These are phyloP conservation scores for Fennellomyces sp. DNA, from an alignment of 371 early-diverging fungal species.

Conservation along the genomic window DNA sequence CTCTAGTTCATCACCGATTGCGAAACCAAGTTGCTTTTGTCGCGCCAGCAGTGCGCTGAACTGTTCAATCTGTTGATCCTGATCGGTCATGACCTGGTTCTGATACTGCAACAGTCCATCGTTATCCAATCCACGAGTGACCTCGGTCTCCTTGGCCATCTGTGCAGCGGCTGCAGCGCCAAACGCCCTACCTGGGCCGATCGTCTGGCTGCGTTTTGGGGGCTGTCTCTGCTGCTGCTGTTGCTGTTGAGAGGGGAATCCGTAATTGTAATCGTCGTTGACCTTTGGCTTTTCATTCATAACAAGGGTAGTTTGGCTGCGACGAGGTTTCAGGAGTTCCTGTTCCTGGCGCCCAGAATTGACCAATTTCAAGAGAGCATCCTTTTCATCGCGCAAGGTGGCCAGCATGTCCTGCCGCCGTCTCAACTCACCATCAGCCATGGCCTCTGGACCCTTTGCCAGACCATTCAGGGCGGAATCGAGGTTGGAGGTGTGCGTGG, in stretches of 20 bases:
- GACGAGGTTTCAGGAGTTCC: constrained; percentile 16
- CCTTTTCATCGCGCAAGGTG: constrained; percentile 67
- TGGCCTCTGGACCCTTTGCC: constrained; percentile 39
- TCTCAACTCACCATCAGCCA: constrained; percentile 70
- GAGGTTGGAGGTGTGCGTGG: constrained; percentile 51
- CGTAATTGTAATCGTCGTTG: constrained; percentile 13
- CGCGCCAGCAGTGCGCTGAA: constrained; percentile 73
- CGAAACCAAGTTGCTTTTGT: constrained; percentile 82
- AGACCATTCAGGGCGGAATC: constrained; percentile 56
- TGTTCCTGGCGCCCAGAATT: constrained; percentile 53
- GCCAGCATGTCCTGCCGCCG: constrained; percentile 76
- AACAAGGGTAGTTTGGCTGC: constrained; percentile 3
- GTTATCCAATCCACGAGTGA: constrained; percentile 76
- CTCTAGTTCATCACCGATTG: constrained; percentile 87
- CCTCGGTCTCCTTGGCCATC: constrained; percentile 68
- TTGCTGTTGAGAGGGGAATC: constrained; percentile 24
- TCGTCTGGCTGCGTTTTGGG: constrained; percentile 1
- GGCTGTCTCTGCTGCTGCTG: background rate
- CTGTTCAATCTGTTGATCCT: constrained; percentile 77
- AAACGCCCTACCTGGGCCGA: constrained; percentile 57
- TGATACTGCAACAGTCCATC: constrained; percentile 76
- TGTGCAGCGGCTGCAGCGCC: constrained; percentile 54
- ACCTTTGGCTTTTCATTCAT: background rate
- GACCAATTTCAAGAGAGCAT: constrained; percentile 55
- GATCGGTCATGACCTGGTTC: constrained; percentile 73